Conservation (phyloP, 495 filamentous ascomycete species). For the Friedmanniomyces simplex region DNA sequence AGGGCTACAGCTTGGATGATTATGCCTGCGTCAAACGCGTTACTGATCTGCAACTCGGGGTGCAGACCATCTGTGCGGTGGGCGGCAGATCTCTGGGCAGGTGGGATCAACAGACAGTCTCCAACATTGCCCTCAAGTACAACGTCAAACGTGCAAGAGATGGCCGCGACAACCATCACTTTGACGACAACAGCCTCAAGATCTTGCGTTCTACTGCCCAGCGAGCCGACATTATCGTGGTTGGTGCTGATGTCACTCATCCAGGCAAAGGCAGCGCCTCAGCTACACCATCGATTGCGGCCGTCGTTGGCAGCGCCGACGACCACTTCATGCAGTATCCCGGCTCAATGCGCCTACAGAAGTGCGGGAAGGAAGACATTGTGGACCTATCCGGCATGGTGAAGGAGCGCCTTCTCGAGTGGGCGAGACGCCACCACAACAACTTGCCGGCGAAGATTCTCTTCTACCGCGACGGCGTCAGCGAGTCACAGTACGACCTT, state of each 20-base stretch:
- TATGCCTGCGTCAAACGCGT: constrained; percentile 12
- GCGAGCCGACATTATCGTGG: constrained; percentile 9
- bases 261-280: not conserved
- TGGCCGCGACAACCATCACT: not conserved
- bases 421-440: not conserved
- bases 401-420: constrained; percentile 9
- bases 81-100: not conserved
- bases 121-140: constrained; percentile 14
- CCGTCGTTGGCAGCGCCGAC: constrained; percentile 14
- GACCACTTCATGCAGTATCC: constrained; percentile 6
- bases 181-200: not conserved
- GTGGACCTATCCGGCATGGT: constrained; percentile 13
- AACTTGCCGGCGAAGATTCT: constrained; percentile 7
- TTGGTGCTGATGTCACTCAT: constrained; percentile 21
- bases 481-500: constrained; percentile 12
- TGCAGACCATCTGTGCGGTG: not conserved
- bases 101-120: not conserved
- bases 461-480: constrained; percentile 21
- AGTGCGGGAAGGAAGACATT: constrained; percentile 7
- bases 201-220: not conserved
- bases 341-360: constrained; percentile 16
- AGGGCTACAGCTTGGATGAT: not conserved
- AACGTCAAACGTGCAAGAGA: not conserved
- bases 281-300: constrained; percentile 12
- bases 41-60: constrained; percentile 7